A percentile compares a stretch with the other conserved stretches of the same genome.
Conservation (phyloP, 345 rosid species). For the Salix dunnii region DNA sequence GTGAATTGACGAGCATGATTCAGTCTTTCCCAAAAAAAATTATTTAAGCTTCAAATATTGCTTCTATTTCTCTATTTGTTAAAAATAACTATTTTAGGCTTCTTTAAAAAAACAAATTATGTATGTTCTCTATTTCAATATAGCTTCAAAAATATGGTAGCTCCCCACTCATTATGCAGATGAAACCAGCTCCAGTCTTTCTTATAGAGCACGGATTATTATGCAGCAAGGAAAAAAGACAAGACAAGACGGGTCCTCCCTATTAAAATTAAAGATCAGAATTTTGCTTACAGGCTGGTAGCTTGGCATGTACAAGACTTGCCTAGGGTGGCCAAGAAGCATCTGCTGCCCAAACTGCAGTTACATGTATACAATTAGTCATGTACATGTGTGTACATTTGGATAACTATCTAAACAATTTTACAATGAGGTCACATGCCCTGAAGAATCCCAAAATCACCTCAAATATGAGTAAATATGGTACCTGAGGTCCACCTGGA, state of each 20-base stretch:
- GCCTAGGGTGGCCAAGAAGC: slow-evolving; percentile 62
- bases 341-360: slow-evolving; percentile 67
- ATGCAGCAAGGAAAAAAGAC: background rate
- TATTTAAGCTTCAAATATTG: background rate
- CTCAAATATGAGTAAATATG: background rate
- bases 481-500: slow-evolving; percentile 74
- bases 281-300: slow-evolving; percentile 63
- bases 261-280: background rate
- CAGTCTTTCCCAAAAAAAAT: background rate
- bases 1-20: too few species aligned
- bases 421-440: slow-evolving; percentile 1
- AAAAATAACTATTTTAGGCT: background rate
- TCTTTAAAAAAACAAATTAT: background rate
- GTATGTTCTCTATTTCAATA: background rate
- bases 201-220: background rate
- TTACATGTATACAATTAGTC: slow-evolving; percentile 15
- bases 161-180: background rate
- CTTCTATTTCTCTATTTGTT: background rate
- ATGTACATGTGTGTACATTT: background rate
- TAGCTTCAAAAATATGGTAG: background rate
- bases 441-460: background rate
- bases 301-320: slow-evolving; percentile 53
- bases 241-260: background rate
- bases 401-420: background rate
- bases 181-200: background rate